phyloP scores from a whole-genome alignment of 306 rosid species.

The Boehmeria nivea region DNA sequence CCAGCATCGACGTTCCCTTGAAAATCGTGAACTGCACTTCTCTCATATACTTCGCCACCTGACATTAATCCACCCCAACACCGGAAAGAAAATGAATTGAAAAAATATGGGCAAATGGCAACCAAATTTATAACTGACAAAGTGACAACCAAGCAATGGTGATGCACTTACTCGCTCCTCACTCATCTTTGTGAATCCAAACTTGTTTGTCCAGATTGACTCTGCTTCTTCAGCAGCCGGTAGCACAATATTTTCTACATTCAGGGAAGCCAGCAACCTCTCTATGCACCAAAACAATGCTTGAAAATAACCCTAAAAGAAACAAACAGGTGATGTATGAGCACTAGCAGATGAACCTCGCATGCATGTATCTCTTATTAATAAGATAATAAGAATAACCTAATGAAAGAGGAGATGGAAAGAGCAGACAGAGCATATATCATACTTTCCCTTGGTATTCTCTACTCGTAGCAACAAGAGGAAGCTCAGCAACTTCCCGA shows the following conservation, averaged over 20 bases:
- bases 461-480: constrained; percentile 93
- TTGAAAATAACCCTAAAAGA: constrained; percentile 82
- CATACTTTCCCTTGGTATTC: constrained; percentile 93
- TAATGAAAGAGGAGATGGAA: no score
- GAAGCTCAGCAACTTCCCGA: constrained; percentile 88
- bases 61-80: no score
- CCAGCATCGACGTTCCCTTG: constrained; percentile 89
- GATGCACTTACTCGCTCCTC: constrained; percentile 84
- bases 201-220: constrained; percentile 92
- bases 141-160: background rate
- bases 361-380: no score
- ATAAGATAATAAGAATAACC: background rate
- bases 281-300: constrained; percentile 84
- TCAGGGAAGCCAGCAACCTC: constrained; percentile 66
- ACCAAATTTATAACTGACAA: background rate
- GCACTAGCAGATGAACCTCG: background rate
- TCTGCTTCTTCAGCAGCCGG: constrained; percentile 99
- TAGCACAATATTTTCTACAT: constrained; percentile 86
- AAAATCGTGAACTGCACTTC: constrained; percentile 95
- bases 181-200: constrained; percentile 82
- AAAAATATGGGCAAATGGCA: background rate
- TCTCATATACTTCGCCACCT: constrained; percentile 68
- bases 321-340: background rate
- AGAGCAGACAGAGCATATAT: no score
- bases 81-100: background rate